Base-by-base conservation (phyloP, 2,329 filamentous ascomycete species). In the Aspergillus amoenus region DNA sequence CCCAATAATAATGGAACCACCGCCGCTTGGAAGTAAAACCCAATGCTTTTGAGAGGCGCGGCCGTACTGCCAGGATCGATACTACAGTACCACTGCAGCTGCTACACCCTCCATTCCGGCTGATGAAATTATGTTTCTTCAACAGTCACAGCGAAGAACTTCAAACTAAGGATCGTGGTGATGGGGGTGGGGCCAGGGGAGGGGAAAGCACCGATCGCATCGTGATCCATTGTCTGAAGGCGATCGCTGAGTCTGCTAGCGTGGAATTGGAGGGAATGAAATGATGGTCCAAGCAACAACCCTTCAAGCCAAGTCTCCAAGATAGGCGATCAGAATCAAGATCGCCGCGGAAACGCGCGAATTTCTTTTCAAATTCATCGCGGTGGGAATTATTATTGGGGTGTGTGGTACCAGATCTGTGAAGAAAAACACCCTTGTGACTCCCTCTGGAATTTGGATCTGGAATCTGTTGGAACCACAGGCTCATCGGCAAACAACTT, bases 171-270 rank as follows among this genome's bases (percentile, higher is more conserved):
- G 5, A n/a, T 37, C 6, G 6, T 37, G 34, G 34, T 37, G 5
- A 13, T 37, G 34, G 34, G 5, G 34, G 34, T n/a, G 11, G 32
- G 32, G 21, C 21, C 21, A 24, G 34, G 27, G 9, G 8, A 3
- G 27, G 27, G 8, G 27, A 4, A 11, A 30, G 27, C 27, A 37
- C 34, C 42, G 50, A 52, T 52, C 50, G 50, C 50, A 52, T 52
- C 50, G 50, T 42, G 50, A 52, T 52, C 50, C 42, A 30, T 52
- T 52, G 42, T 45, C 15, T 27, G 21, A 39, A 52, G 21, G 9
- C 17, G 41, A 53, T 44, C 41, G 27, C 13, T 51, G 39, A 37
- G 13, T 27, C 24, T 30, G 48, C 39, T 51, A 43, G 48, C 21
- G n/a, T 12, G 17, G 27, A n/a, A 37, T n/a, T 11, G 24, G 30